phyloP scores from a whole-genome alignment of 257 asterid genomes.

The Misopates orontium region DNA sequence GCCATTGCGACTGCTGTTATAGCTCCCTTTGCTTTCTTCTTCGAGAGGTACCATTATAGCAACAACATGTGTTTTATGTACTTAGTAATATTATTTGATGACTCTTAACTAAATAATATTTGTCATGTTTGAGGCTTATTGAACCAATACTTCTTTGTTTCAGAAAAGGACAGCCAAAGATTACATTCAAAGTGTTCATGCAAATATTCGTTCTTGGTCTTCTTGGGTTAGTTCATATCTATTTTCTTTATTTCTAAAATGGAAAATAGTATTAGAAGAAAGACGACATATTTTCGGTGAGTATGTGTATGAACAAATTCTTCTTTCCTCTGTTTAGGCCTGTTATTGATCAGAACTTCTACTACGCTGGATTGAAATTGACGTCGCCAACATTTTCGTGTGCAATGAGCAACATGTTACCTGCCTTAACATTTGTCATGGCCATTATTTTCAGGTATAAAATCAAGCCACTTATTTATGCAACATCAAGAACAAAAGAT shows the following conservation, averaged over 20 bases:
- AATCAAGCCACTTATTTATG: neutral
- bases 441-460: conserved; percentile 67
- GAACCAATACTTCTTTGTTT: neutral
- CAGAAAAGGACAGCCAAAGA: conserved; percentile 88
- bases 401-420: conserved; percentile 85
- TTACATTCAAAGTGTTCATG: conserved; percentile 73
- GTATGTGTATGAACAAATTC: neutral
- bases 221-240: conserved; percentile 56
- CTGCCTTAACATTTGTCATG: conserved; percentile 80
- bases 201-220: conserved; percentile 84
- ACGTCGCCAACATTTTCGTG: conserved; percentile 89
- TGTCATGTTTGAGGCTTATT: too few relatives aligned
- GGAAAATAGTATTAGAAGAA: neutral
- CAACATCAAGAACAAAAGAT: too few relatives aligned
- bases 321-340: conserved; percentile 47
- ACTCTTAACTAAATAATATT: too few relatives aligned
- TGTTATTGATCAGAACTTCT: conserved; percentile 83
- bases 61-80: neutral
- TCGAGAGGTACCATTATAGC: conserved; percentile 50
- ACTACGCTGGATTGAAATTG: conserved; percentile 73
- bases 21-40: conserved; percentile 72
- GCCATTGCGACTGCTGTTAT: conserved; percentile 66
- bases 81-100: neutral
- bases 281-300: neutral
- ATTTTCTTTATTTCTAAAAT: too few relatives aligned